These are phyloP conservation scores for Aquilaria malaccensis DNA, from an alignment of 345 rosid genomes.

Conservation along the genomic window DNA sequence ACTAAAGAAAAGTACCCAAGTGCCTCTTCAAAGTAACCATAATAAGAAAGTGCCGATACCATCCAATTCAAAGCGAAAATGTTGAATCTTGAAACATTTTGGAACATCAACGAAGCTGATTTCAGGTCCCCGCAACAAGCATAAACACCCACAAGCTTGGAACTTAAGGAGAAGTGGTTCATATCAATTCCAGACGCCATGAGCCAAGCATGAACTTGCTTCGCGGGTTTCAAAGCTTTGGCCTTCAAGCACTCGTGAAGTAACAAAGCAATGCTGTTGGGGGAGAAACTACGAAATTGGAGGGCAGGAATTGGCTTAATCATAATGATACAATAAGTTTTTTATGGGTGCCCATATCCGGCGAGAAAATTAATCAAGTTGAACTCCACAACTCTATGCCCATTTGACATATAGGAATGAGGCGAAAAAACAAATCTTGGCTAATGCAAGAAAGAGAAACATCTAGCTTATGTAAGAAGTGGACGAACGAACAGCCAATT, in stretches of 20 bases:
- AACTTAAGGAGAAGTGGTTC: slow-evolving; percentile 15
- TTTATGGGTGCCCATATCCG: not conserved
- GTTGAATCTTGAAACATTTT: slow-evolving; percentile 21
- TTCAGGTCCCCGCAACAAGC: slow-evolving; percentile 33
- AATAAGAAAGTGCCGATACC: slow-evolving; percentile 31
- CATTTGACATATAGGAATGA: no score
- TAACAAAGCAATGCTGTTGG: slow-evolving; percentile 5
- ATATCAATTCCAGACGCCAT: slow-evolving; percentile 15
- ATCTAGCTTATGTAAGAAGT: no score
- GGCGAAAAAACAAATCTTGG: no score
- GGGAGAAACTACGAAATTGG: slow-evolving; percentile 4
- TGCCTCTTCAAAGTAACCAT: slow-evolving; percentile 29
- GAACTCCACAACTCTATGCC: no score
- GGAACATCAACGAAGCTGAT: slow-evolving; percentile 22
- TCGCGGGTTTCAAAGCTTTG: slow-evolving; percentile 25
- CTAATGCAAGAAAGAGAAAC: no score
- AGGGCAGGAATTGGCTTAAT: slow-evolving; percentile 9
- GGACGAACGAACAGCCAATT: no score
- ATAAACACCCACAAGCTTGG: slow-evolving; percentile 38
- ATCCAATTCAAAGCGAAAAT: slow-evolving; percentile 44
- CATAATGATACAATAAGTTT: not conserved
- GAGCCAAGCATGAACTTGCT: slow-evolving; percentile 35
- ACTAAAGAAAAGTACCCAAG: slow-evolving; percentile 30
- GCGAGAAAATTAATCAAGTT: no score
- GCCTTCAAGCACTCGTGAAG: slow-evolving; percentile 33